Evolutionary conservation across 108 stramenopile species (phyloP).

Genomic region (Pelagomonas calceolata): DNA sequence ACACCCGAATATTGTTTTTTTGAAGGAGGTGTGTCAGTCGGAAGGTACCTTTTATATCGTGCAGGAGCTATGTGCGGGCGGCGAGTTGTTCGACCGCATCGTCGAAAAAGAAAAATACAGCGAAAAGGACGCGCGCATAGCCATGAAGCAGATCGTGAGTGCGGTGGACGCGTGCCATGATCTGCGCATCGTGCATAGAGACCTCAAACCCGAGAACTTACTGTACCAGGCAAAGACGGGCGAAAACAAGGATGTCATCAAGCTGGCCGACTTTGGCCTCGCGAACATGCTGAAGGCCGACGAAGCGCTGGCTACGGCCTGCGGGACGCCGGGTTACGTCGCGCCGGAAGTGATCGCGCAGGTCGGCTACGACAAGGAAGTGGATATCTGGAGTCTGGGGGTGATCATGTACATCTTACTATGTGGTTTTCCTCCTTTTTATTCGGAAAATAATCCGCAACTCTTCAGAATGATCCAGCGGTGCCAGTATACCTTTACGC

Average conservation of each 20-base stretch:
- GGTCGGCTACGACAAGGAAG: constrained; percentile 68
- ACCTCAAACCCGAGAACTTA: constrained; percentile 79
- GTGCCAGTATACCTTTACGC: constrained; percentile 23
- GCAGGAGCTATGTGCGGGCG: constrained; percentile 56
- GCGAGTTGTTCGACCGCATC: constrained; percentile 84
- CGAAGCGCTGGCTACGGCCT: constrained; percentile 71
- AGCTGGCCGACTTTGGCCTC: constrained; percentile 98
- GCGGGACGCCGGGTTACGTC: constrained; percentile 88
- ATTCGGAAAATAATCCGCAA: constrained; percentile 67
- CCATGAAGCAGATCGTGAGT: constrained; percentile 51
- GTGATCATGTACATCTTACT: constrained; percentile 90
- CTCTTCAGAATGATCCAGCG: constrained; percentile 36
- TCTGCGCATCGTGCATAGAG: constrained; percentile 64
- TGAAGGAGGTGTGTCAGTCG: constrained; percentile 27
- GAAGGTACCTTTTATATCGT: constrained; percentile 26
- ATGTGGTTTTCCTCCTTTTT: constrained; percentile 95
- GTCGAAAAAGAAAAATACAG: constrained; percentile 71
- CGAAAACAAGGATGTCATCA: constrained; percentile 69
- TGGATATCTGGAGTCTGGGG: constrained; percentile 87
- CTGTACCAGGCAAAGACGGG: constrained; percentile 43
- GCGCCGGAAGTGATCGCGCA: constrained; percentile 81
- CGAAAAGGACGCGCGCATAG: constrained; percentile 64
- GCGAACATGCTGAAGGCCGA: constrained; percentile 65
- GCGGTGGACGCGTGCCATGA: constrained; percentile 71
- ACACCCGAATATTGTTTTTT: constrained; percentile 31